These are phyloP conservation scores for Agrocybe chaxingu DNA, from an alignment of 768 basidiomycete genomes.

Conservation along the genomic window DNA sequence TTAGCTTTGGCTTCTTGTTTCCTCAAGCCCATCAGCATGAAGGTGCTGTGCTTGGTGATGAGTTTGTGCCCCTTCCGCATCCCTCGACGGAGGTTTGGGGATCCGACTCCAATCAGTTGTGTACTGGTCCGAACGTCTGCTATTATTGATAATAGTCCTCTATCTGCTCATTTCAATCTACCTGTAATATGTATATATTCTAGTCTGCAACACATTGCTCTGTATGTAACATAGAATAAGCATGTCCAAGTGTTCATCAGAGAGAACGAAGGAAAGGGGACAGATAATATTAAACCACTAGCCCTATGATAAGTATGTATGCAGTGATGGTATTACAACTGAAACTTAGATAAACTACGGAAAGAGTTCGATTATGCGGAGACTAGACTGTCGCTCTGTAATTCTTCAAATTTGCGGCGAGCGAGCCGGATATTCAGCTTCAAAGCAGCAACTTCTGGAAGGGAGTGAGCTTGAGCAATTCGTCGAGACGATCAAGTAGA, in stretches of 20 bases:
- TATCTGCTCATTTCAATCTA: no score
- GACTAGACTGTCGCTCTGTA: conserved; percentile 69
- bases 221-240: not conserved
- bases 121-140: no score
- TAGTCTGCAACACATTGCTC: no score
- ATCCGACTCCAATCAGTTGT: no score
- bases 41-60: not conserved
- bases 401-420: conserved; percentile 83
- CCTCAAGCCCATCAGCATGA: not conserved
- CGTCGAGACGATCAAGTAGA: conserved; percentile 5
- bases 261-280: no score
- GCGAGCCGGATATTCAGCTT: conserved; percentile 87
- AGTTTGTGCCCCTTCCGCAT: no score
- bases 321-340: conserved; percentile 9
- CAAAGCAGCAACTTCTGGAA: conserved; percentile 80
- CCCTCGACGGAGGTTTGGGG: no score
- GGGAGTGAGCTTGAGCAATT: not conserved
- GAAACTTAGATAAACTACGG: conserved; percentile 4
- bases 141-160: no score
- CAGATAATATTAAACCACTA: conserved; percentile 3
- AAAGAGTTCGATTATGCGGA: conserved; percentile 21
- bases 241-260: not conserved
- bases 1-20: not conserved
- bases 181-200: no score
- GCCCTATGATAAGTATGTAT: not conserved